phyloP scores from a whole-genome alignment of 2,329 filamentous ascomycete species.

The Phialophora tarda region DNA sequence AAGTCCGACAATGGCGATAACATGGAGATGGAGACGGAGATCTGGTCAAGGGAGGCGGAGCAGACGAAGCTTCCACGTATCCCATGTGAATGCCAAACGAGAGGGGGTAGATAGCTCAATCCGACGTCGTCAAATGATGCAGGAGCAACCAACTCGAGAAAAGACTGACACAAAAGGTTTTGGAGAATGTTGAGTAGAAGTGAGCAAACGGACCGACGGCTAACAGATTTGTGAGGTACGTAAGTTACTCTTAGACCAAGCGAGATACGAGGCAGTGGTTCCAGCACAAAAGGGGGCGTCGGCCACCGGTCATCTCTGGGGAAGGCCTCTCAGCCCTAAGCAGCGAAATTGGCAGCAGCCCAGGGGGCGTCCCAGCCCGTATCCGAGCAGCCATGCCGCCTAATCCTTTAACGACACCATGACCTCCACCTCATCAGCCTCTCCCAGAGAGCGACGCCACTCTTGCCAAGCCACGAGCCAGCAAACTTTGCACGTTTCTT shows the following conservation, averaged over 20 bases:
- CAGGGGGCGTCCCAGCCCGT: neutral
- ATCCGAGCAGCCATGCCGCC: neutral
- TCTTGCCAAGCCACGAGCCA: neutral
- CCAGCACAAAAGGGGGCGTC: neutral
- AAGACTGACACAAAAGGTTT: neutral
- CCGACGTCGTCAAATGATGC: constrained; percentile 20
- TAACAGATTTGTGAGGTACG: constrained; percentile 2
- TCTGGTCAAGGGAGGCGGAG: constrained; percentile 27
- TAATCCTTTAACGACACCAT: neutral
- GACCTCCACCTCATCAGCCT: neutral
- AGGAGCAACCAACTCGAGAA: neutral
- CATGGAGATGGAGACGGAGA: constrained; percentile 8
- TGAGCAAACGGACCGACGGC: constrained; percentile 9
- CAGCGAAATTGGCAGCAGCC: constrained; percentile 11
- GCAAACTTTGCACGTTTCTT: constrained; percentile 11
- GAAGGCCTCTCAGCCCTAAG: constrained; percentile 2
- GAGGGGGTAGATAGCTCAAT: neutral
- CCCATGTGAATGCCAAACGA: constrained; percentile 10
- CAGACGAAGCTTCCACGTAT: constrained; percentile 9
- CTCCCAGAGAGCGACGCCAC: neutral
- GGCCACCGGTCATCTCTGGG: constrained; percentile 6
- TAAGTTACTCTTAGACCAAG: neutral
- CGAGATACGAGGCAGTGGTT: neutral
- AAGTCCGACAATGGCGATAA: constrained; percentile 16
- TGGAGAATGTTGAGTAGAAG: constrained; percentile 5